Conservation (phyloP, 768 basidiomycete genomes). For the Leccinum aurantiacum region DNA sequence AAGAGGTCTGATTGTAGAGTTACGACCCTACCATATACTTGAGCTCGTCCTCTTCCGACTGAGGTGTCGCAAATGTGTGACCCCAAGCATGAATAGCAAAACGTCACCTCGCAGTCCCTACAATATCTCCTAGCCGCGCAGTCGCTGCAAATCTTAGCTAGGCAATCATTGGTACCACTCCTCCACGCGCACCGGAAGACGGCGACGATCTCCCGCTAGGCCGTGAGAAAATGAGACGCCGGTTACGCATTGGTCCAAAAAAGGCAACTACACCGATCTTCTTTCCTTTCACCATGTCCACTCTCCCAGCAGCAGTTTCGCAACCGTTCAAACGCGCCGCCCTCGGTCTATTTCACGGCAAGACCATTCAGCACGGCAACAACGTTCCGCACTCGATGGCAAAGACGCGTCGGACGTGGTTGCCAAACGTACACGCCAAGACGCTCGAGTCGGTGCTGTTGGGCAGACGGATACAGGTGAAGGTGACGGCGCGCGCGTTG, state of each 20-base stretch:
- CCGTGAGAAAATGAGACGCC: no score
- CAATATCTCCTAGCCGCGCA: no score
- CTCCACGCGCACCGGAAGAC: no score
- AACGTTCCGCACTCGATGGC: constrained; percentile 87
- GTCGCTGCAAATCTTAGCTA: no score
- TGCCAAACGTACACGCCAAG: constrained; percentile 84
- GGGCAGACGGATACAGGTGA: constrained; percentile 56
- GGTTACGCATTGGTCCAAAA: not conserved
- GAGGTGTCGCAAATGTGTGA: no score
- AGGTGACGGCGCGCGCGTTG: constrained; percentile 74
- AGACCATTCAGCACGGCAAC: constrained; percentile 78
- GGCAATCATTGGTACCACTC: no score
- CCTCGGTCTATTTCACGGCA: constrained; percentile 81
- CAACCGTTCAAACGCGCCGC: constrained; percentile 81
- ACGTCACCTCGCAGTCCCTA: no score
- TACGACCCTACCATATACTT: no score
- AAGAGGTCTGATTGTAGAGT: no score
- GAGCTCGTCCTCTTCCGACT: no score
- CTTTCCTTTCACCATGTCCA: constrained; percentile 14
- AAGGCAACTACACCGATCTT: constrained; percentile 3
- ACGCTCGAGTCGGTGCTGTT: constrained; percentile 67
- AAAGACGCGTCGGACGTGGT: constrained; percentile 86
- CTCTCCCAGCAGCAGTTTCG: constrained; percentile 39
- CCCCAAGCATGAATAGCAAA: no score
- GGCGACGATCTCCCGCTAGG: no score